Conservation (phyloP, 371 early-diverging fungal genomes). For the Syncephalastrum monosporum region DNA sequence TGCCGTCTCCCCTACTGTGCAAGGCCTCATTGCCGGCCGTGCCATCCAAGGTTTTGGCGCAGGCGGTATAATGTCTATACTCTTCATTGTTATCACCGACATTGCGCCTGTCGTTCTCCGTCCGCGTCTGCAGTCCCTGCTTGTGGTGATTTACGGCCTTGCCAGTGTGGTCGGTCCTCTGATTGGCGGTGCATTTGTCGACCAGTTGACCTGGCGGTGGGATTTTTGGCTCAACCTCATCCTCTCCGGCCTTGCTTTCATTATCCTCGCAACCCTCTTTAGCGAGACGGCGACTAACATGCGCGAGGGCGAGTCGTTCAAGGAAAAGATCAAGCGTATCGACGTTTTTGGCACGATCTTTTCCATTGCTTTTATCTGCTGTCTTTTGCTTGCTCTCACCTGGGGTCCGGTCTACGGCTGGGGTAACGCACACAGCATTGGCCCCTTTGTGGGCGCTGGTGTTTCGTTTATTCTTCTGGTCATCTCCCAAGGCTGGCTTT, state of each 20-base stretch:
- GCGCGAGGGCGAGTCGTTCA: slow-evolving; percentile 38
- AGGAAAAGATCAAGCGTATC: slow-evolving; percentile 56
- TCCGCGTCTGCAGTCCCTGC: slow-evolving; percentile 60
- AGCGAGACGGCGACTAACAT: slow-evolving; percentile 17
- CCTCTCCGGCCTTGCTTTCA: slow-evolving; percentile 53
- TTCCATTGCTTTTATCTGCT: slow-evolving; percentile 18
- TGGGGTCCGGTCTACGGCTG: slow-evolving; percentile 40
- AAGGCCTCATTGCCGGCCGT: slow-evolving; percentile 63
- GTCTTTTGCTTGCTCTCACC: slow-evolving; percentile 47
- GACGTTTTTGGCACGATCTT: slow-evolving; percentile 43
- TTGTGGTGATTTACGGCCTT: slow-evolving; percentile 65
- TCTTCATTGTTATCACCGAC: slow-evolving; percentile 79
- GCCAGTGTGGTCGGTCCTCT: slow-evolving; percentile 73
- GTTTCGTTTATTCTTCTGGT: slow-evolving; percentile 12
- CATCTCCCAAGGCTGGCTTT: slow-evolving; percentile 19
- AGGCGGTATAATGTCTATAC: slow-evolving; percentile 65
- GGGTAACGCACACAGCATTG: slow-evolving; percentile 12
- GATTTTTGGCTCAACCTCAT: slow-evolving; percentile 76
- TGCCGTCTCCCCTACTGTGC: slow-evolving; percentile 8
- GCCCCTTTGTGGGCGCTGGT: slow-evolving; percentile 15
- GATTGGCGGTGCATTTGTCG: slow-evolving; percentile 65
- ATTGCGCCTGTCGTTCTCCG: slow-evolving; percentile 64
- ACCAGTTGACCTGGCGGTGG: slow-evolving; percentile 68
- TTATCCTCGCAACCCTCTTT: slow-evolving; percentile 49
- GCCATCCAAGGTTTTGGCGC: slow-evolving; percentile 72